phyloP scores from a whole-genome alignment of 1,284 basidiomycete species.

The Butyriboletus appendiculatus region DNA sequence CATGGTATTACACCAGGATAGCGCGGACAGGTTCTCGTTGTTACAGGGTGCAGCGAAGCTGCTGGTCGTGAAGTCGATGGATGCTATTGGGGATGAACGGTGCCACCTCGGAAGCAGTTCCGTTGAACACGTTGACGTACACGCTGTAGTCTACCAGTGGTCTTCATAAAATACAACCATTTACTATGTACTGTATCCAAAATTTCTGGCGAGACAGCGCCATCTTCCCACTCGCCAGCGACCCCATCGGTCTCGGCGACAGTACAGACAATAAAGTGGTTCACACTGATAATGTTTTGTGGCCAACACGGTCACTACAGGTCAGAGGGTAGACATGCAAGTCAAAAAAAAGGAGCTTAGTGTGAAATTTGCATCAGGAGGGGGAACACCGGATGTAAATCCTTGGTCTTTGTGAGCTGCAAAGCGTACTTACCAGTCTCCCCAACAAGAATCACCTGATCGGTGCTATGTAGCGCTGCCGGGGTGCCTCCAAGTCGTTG shows the following conservation, averaged over 20 bases:
- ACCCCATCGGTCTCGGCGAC: not conserved
- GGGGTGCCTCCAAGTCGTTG: not conserved
- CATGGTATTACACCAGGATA: conserved; percentile 43
- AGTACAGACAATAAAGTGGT: too few relatives aligned
- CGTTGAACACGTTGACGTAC: conserved; percentile 10
- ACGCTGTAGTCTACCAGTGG: not conserved
- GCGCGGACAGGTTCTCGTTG: not conserved
- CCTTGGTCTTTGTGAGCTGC: not conserved
- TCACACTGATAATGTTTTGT: too few relatives aligned
- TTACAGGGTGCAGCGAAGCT: conserved; percentile 5
- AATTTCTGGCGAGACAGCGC: not conserved
- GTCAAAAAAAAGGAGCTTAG: not conserved
- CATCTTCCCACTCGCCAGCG: not conserved
- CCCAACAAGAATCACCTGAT: too few relatives aligned
- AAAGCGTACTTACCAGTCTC: not conserved
- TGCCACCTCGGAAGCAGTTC: conserved; percentile 1
- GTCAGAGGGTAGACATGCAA: not conserved
- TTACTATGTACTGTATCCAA: not conserved
- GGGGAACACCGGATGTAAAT: not conserved
- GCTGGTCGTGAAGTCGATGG: not conserved
- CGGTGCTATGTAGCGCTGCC: not conserved
- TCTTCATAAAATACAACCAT: not conserved
- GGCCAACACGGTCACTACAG: not conserved
- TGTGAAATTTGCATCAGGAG: not conserved
- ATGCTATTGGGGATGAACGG: not conserved